Percentiles rank a stretch among this genome's conserved stretches.
phyloP scores from a whole-genome alignment of 345 rosid species.

The Camelina laxa region DNA sequence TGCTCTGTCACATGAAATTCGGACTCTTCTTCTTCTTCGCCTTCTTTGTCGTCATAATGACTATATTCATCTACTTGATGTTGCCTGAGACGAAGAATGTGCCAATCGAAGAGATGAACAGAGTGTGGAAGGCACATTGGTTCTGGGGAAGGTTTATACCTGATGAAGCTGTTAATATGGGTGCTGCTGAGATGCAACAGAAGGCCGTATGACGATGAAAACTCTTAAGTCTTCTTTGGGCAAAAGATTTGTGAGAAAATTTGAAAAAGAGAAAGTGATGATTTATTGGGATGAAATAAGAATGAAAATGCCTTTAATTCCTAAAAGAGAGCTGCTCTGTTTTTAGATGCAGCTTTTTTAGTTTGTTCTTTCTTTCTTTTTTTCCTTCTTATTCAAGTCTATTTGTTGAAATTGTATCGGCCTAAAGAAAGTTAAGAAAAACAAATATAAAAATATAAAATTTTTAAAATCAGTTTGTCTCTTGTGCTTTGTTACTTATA shows the following conservation, averaged over 20 bases:
- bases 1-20: conserved; percentile 62
- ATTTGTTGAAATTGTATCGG: conserved; percentile 26
- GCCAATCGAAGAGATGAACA: conserved; percentile 49
- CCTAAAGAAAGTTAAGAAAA: conserved; percentile 2
- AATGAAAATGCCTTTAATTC: neutral
- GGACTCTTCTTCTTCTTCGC: conserved; percentile 62
- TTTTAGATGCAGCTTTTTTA: neutral
- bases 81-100: conserved; percentile 56
- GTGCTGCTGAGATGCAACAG: conserved; percentile 45
- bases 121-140: conserved; percentile 49
- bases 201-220: conserved; percentile 37
- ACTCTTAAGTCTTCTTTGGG: neutral
- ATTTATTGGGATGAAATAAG: conserved; percentile 28
- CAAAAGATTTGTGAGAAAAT: neutral
- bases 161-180: conserved; percentile 43
- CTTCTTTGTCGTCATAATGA: conserved; percentile 52
- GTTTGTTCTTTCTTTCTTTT: neutral
- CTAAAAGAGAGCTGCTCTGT: conserved; percentile 29
- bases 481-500: no score
- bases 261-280: conserved; percentile 6
- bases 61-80: conserved; percentile 45
- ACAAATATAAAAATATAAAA: neutral
- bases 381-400: neutral
- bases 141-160: conserved; percentile 49
- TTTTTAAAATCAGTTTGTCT: no score